Evolutionary conservation across 345 rosid genomes (phyloP), one percentile per base, ranked within the genome.

Genomic region (Acer campestre): DNA sequence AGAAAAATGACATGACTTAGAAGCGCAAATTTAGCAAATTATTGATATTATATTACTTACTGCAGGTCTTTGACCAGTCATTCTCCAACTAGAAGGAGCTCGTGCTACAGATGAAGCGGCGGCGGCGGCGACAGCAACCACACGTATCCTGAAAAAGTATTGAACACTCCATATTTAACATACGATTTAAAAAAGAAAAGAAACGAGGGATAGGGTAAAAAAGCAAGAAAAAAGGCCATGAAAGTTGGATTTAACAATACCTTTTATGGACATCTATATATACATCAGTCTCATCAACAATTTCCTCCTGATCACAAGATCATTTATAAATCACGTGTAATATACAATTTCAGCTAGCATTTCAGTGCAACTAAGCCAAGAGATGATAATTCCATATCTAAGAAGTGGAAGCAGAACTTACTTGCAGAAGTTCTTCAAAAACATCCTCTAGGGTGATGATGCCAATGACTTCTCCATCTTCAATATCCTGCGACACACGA

Each of bases 341-440:
- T 40, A 14, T 35, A 61, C 11, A 62, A 12, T 59, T 71, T 14
- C 64, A 68, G 68, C 67, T 20, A 63, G 75, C 67, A 66, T 53
- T 16, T 49, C 10, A 67, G 62, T 25, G 27, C 38, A 62, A n/a
- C 68, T 55, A 31, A 69, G 55, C 61, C 69, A 65, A 61, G 62
- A 16, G 18, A 44, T 67, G 46, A 77, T 20, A 61, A 44, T 9
- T 70, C 18, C 38, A 61, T 20, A 18, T 14, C 18, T 14, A 55
- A 38, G 38, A 25, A 23, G 35, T 55, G 38, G 73, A 74, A 71
- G 61, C 70, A 51, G 58, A 61, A 58, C 78, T 71, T 85, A 93
- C 97, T 83, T 93, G 95, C 79, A 93, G 81, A 70, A 93, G 93
- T 84, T 93, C 97, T 88, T 93, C 97, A 61, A 91, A 91, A 67